Evolutionary conservation across 805 yeast species (phyloP), one percentile per base, ranked within the genome.

Genomic region (Wickerhamiella kurtzmanii): DNA sequence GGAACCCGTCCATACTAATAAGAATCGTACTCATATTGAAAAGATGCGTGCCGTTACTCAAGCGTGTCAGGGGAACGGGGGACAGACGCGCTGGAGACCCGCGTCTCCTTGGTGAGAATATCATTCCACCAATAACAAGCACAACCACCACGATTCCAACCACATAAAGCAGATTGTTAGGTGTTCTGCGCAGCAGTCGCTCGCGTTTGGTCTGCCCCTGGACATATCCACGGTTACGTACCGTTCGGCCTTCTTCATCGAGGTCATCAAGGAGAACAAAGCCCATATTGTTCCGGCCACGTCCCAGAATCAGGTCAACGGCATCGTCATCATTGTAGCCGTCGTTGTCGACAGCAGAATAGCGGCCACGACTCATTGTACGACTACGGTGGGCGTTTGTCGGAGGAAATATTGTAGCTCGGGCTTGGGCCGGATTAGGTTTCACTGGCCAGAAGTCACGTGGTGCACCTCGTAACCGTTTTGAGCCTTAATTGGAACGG

Each of bases 1-100:
- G 94, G 61, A 88, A 82, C 8, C 95, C 96, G 61, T 85, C 95
- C 22, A 89, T 62, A 0, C 95, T 85, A 1, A 88, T 69, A 41
- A 87, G 60, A 1, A 88, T 64, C 1, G 96, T 88, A 6, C 94
- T 77, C n/a, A 92, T 83, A 56, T 79, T 68, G 61, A 79, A 84
- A 2, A 66, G 66, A 51, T 75, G 77, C 0, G 94, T 80, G 1
- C 85, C 82, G 59, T 85, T 85, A 35, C 67, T 13, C 35, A 46
- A 41, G 15, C 13, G 20, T 9, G 50, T 42, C 44, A 18, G 22
- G 20, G n/a, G 41, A 36, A 17, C 16, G 22, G 28, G 6, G 15
- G 44, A 44, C 36, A n/a, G 16, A 4, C 38, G 43, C 19, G 22
- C 2, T 25, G 16, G 18, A 18, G 37, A 37, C 18, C 22, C 28